A percentile compares a stretch with the other conserved stretches of the same genome.
phyloP scores from a whole-genome alignment of 352 stramenopile species.

The Blastocystis sp. region DNA sequence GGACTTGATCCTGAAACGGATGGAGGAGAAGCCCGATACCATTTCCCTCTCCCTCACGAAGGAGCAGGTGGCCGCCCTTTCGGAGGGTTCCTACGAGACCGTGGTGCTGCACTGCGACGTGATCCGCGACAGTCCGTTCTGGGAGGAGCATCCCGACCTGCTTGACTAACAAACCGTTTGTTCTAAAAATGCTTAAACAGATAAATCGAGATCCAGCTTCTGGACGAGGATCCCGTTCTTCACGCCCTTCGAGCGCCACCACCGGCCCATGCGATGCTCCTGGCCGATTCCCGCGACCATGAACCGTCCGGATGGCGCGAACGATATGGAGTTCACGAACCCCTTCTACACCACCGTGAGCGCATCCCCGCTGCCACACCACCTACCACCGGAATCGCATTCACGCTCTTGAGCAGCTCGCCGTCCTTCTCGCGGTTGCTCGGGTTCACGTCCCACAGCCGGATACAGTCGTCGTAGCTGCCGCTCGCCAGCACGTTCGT shows the following conservation, averaged over 20 bases:
- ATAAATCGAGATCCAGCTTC: constrained; percentile 59
- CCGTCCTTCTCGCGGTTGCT: constrained; percentile 50
- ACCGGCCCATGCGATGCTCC: constrained; percentile 86
- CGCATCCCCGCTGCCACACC: constrained; percentile 76
- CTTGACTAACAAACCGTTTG: constrained; percentile 49
- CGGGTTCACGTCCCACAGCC: constrained; percentile 78
- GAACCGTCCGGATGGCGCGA: constrained; percentile 78
- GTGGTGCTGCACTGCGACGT: constrained; percentile 65
- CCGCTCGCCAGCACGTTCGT: constrained; percentile 85
- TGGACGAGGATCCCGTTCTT: constrained; percentile 84
- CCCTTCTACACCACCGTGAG: constrained; percentile 62
- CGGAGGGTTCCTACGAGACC: constrained; percentile 19
- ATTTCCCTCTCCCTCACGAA: constrained; percentile 29
- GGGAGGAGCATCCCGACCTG: constrained; percentile 39
- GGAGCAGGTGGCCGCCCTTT: constrained; percentile 14
- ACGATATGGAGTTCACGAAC: constrained; percentile 75
- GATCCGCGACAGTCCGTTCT: constrained; percentile 65
- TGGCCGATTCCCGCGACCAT: constrained; percentile 83
- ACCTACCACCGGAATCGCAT: constrained; percentile 77
- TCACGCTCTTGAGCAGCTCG: constrained; percentile 75
- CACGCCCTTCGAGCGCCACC: constrained; percentile 81
- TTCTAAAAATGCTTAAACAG: constrained; percentile 57
- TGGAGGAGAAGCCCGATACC: constrained; percentile 38
- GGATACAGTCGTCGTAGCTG: constrained; percentile 83
- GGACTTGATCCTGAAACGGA: constrained; percentile 25